These are phyloP conservation scores for Colletotrichum sojae DNA, from an alignment of 2,329 filamentous ascomycete species.

Conservation along the genomic window DNA sequence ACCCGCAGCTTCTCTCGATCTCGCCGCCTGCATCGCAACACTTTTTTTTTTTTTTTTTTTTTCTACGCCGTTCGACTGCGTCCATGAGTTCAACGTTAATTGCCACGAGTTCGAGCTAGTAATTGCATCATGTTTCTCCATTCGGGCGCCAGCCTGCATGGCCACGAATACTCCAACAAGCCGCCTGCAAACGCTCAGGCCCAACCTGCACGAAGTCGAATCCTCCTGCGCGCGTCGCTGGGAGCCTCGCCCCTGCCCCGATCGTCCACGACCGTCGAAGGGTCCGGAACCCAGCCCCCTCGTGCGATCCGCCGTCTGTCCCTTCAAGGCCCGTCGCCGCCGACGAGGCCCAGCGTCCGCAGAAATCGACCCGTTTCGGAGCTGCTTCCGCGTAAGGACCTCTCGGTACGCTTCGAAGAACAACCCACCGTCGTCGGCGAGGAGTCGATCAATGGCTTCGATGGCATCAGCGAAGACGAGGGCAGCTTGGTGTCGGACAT, in stretches of 20 bases:
- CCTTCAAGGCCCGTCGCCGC: constrained; percentile 26
- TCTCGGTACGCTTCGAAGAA: constrained; percentile 63
- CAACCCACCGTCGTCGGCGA: constrained; percentile 49
- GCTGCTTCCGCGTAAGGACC: constrained; percentile 55
- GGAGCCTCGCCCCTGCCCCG: constrained; percentile 41
- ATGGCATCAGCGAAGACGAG: constrained; percentile 64
- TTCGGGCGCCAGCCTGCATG: constrained; percentile 71
- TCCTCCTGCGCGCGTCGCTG: constrained; percentile 60
- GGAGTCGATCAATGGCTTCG: constrained; percentile 25
- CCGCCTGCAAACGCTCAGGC: constrained; percentile 45
- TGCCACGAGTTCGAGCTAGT: constrained; percentile 2
- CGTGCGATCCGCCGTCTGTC: constrained; percentile 29
- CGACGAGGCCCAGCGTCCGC: constrained; percentile 39
- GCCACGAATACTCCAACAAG: constrained; percentile 69
- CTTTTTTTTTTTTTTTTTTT: not conserved
- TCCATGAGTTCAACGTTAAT: constrained; percentile 17
- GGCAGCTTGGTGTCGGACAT: constrained; percentile 60
- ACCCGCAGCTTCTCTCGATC: constrained; percentile 3
- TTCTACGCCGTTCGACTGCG: not conserved
- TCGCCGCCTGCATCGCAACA: not conserved
- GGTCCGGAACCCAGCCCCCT: constrained; percentile 6
- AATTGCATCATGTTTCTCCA: constrained; percentile 68
- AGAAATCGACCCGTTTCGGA: constrained; percentile 55
- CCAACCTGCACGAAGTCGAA: constrained; percentile 51
- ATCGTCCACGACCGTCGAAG: constrained; percentile 22